Evolutionary conservation across 192 early-diverging fungal genomes (phyloP).

Genomic region (Cetraspora pellucida): DNA sequence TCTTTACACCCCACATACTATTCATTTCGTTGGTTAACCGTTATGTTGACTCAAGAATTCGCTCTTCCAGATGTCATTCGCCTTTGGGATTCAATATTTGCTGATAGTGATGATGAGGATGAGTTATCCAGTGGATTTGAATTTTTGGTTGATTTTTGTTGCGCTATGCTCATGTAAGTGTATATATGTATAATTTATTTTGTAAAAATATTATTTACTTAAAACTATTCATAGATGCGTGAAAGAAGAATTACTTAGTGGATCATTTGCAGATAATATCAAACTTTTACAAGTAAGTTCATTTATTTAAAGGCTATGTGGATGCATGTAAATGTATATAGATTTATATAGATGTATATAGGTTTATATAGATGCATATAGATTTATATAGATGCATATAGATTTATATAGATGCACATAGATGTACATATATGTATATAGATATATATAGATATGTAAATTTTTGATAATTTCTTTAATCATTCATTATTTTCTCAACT

Average conservation of each 20-base stretch:
- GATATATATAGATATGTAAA: no score
- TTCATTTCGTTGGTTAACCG: constrained; percentile 82
- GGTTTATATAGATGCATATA: no score
- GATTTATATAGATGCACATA: background rate
- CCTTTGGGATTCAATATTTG: constrained; percentile 79
- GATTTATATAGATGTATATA: no score
- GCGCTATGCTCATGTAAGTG: constrained; percentile 71
- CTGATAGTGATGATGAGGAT: constrained; percentile 56
- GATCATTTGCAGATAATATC: constrained; percentile 65
- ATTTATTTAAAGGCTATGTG: no score
- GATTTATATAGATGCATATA: background rate
- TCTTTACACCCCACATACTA: constrained; percentile 72
- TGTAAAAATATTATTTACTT: background rate
- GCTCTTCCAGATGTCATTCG: constrained; percentile 75
- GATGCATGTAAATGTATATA: no score
- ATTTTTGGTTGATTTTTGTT: constrained; percentile 74
- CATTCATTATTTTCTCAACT: background rate
- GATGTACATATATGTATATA: background rate
- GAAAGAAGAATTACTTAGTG: constrained; percentile 50
- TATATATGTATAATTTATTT: background rate
- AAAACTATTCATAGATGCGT: constrained; percentile 20
- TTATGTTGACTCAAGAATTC: constrained; percentile 75
- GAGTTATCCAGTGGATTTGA: constrained; percentile 50
- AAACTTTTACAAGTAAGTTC: constrained; percentile 58
- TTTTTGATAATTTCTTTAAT: background rate